Conservation (phyloP, 2,329 filamentous ascomycete genomes). For the Paracamarosporium sp. region DNA sequence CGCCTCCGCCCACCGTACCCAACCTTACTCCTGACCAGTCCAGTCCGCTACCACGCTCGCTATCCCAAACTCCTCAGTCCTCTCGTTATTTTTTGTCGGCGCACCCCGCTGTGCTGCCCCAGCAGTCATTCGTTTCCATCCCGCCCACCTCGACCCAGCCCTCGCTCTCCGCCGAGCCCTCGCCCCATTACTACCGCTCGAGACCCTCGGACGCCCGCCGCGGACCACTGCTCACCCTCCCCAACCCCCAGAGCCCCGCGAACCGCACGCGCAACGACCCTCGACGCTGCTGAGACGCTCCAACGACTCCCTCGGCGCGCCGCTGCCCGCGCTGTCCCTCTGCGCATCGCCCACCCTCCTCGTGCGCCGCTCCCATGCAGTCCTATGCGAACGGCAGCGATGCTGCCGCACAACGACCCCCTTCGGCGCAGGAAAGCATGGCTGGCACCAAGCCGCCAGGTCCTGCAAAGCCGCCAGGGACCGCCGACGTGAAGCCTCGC, state of each 20-base stretch:
- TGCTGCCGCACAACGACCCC: conserved; percentile 18
- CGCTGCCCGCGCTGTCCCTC: conserved; percentile 13
- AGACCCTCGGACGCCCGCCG: background rate
- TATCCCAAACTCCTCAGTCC: conserved; percentile 4
- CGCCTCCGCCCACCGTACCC: conserved; percentile 8
- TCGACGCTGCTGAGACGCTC: background rate
- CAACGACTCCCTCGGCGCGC: conserved; percentile 13
- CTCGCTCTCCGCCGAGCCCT: conserved; percentile 11
- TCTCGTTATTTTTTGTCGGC: conserved; percentile 5
- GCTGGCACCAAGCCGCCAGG: conserved; percentile 23
- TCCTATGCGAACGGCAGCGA: conserved; percentile 18
- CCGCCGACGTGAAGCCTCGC: conserved; percentile 8
- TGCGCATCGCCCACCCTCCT: conserved; percentile 34
- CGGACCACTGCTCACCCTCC: background rate
- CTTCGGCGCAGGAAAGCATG: conserved; percentile 17
- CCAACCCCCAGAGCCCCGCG: background rate
- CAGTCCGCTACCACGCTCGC: conserved; percentile 18
- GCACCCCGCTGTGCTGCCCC: conserved; percentile 13
- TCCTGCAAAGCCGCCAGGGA: conserved; percentile 25
- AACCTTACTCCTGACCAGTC: conserved; percentile 13
- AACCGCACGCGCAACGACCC: background rate
- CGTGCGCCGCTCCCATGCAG: conserved; percentile 30
- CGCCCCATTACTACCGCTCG: background rate
- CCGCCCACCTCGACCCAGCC: conserved; percentile 2
- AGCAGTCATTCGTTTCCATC: conserved; percentile 19